phyloP scores from a whole-genome alignment of 2,329 filamentous ascomycete genomes.

The Fusarium nanum region DNA sequence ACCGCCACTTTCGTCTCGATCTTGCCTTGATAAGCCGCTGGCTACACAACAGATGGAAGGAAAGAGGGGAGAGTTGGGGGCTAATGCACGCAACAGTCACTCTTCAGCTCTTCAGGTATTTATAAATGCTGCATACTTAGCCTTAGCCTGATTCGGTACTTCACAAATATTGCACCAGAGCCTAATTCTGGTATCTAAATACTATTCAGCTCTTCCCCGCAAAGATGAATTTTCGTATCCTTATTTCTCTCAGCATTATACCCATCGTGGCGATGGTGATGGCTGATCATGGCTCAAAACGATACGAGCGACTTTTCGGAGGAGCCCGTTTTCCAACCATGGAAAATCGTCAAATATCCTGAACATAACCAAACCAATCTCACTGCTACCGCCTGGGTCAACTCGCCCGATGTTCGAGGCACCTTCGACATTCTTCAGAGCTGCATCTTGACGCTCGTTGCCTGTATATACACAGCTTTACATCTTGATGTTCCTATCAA shows the following conservation, averaged over 20 bases:
- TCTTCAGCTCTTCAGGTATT: neutral
- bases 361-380: neutral
- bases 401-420: slow-evolving; percentile 1
- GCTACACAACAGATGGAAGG: too few relatives aligned
- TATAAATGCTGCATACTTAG: slow-evolving; percentile 2
- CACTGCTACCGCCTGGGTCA: neutral
- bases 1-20: neutral
- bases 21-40: too few relatives aligned
- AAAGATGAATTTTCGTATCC: neutral
- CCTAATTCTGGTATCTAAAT: neutral
- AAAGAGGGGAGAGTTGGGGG: too few relatives aligned
- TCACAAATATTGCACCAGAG: neutral
- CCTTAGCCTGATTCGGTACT: slow-evolving; percentile 10
- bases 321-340: neutral
- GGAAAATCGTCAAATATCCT: neutral
- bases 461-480: slow-evolving; percentile 53
- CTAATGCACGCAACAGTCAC: neutral
- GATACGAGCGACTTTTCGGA: too few relatives aligned
- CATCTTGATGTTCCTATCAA: slow-evolving; percentile 52
- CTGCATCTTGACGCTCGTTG: slow-evolving; percentile 50
- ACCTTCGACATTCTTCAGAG: slow-evolving; percentile 48
- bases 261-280: too few relatives aligned
- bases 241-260: neutral
- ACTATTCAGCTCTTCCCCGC: neutral
- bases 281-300: neutral